Conservation (phyloP, 345 rosid genomes). For the Gossypium sturtianum region DNA sequence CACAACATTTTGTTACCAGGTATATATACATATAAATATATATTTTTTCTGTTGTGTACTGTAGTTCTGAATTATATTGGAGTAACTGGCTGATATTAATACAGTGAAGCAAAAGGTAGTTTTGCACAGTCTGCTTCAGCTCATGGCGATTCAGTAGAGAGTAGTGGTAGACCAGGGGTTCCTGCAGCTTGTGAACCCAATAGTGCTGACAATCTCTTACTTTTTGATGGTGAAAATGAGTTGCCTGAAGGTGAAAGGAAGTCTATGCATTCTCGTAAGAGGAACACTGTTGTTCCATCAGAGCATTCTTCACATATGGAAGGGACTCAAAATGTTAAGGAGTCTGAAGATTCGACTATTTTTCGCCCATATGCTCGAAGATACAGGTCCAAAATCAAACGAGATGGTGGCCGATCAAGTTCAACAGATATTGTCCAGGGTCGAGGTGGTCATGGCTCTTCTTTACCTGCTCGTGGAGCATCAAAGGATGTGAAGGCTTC, state of each 20-base stretch:
- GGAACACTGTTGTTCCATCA: slow-evolving; percentile 47
- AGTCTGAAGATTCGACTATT: slow-evolving; percentile 94
- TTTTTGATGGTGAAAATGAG: slow-evolving; percentile 76
- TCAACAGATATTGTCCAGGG: slow-evolving; percentile 63
- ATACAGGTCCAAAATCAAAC: slow-evolving; percentile 78
- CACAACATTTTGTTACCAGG: slow-evolving; percentile 79
- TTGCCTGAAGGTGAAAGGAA: slow-evolving; percentile 52
- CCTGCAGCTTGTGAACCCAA: slow-evolving; percentile 71
- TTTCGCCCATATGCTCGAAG: slow-evolving; percentile 96
- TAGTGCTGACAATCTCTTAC: slow-evolving; percentile 78
- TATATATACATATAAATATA: slow-evolving; percentile 17
- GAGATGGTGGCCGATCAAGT: slow-evolving; percentile 75
- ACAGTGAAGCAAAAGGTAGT: slow-evolving; percentile 96
- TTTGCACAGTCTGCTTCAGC: slow-evolving; percentile 89
- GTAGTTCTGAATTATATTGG: slow-evolving; percentile 9
- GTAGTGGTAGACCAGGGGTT: slow-evolving; percentile 85
- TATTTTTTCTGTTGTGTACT: slow-evolving; percentile 18
- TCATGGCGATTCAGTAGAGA: slow-evolving; percentile 90
- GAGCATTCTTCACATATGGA: slow-evolving; percentile 67
- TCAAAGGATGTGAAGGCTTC: slow-evolving; percentile 52
- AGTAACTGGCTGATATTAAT: slow-evolving; percentile 23
- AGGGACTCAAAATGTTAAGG: slow-evolving; percentile 63
- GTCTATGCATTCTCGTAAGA: slow-evolving; percentile 41
- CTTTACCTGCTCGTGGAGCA: slow-evolving; percentile 44
- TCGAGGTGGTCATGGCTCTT: slow-evolving; percentile 67